A percentile compares a stretch with the other conserved stretches of the same genome.
phyloP scores from a whole-genome alignment of 768 basidiomycete species.

The Mycena metata region DNA sequence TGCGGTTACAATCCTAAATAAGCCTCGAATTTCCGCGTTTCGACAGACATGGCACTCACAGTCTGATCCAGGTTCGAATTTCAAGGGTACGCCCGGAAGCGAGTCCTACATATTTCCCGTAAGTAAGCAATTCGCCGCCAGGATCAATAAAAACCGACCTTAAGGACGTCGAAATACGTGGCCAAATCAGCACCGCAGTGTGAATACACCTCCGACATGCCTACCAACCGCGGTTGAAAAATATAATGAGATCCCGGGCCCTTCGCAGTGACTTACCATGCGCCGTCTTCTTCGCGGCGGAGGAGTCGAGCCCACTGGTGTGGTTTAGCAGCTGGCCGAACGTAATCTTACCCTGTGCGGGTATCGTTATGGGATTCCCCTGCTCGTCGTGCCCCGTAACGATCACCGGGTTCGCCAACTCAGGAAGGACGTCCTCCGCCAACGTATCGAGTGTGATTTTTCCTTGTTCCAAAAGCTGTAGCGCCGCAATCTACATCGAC shows the following conservation, averaged over 20 bases:
- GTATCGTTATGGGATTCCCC: conserved; percentile 28
- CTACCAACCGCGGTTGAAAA: not conserved
- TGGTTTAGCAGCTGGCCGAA: conserved; percentile 49
- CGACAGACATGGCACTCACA: conserved; percentile 32
- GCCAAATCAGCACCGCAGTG: conserved; percentile 6
- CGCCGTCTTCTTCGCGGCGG: not conserved
- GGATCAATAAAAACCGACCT: conserved; percentile 10
- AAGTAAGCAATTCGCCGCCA: not conserved
- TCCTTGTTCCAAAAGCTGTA: conserved; percentile 49
- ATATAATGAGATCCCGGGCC: too few relatives aligned
- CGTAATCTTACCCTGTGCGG: conserved; percentile 42
- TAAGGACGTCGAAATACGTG: conserved; percentile 21
- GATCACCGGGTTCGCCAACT: conserved; percentile 45
- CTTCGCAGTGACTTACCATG: not conserved
- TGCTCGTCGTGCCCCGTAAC: conserved; percentile 36
- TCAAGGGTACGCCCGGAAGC: conserved; percentile 43
- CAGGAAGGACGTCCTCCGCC: conserved; percentile 45
- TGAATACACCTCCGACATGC: conserved; percentile 1
- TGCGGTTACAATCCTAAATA: too few relatives aligned
- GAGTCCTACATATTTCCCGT: conserved; percentile 38
- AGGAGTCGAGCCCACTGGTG: conserved; percentile 49
- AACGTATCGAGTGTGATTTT: conserved; percentile 44
- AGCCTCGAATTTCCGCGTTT: too few relatives aligned
- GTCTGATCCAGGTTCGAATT: conserved; percentile 48
- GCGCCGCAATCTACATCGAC: conserved; percentile 44